phyloP scores from a whole-genome alignment of 345 rosid species.

The Chamaenerion angustifolium region DNA sequence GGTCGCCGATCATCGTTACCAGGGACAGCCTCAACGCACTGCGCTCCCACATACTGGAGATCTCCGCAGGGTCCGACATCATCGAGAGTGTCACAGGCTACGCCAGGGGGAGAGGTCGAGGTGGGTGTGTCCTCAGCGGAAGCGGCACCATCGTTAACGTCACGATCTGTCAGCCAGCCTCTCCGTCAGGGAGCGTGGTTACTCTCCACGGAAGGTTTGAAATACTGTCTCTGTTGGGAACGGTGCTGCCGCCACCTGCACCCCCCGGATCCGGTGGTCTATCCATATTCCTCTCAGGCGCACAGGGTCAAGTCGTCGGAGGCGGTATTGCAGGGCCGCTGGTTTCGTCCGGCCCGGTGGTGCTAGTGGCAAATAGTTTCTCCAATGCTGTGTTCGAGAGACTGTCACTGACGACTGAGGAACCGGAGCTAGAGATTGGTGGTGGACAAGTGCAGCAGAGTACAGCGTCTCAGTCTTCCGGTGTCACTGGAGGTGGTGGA shows the following conservation, averaged over 20 bases:
- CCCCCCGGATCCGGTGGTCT: too few species aligned
- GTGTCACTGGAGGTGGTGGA: conserved; percentile 40
- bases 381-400: conserved; percentile 66
- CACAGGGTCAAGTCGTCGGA: conserved; percentile 73
- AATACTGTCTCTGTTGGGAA: conserved; percentile 62
- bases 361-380: conserved; percentile 68
- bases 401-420: conserved; percentile 44
- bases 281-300: conserved; percentile 59
- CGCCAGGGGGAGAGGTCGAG: conserved; percentile 64
- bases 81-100: conserved; percentile 39
- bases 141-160: conserved; percentile 53
- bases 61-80: conserved; percentile 49
- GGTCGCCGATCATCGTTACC: conserved; percentile 58
- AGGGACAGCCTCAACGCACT: conserved; percentile 70
- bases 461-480: conserved; percentile 46
- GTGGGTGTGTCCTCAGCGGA: conserved; percentile 57
- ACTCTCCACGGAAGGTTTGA: conserved; percentile 77
- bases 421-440: conserved; percentile 1
- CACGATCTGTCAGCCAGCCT: conserved; percentile 46
- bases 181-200: conserved; percentile 47
- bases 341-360: conserved; percentile 51
- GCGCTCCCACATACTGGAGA: conserved; percentile 62
- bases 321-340: conserved; percentile 62
- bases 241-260: conserved; percentile 75
- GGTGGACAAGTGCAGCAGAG: conserved; percentile 32